Evolutionary conservation across 108 stramenopile genomes (phyloP).

Genomic region (Licmophora abbreviata): DNA sequence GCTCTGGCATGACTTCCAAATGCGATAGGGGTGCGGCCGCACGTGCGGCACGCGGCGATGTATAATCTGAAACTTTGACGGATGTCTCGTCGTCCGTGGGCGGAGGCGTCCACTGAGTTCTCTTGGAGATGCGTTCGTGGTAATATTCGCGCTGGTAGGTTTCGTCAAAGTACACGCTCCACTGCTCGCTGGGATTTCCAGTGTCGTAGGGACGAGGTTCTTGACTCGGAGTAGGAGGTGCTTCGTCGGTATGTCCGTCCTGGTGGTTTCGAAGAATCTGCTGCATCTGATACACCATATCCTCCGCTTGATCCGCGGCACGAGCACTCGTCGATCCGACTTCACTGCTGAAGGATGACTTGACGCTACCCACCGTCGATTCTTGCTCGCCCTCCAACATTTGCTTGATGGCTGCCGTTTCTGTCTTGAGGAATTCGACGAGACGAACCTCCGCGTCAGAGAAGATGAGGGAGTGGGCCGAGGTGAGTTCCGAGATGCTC

Average conservation of each 20-base stretch:
- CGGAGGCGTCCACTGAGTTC: conserved; percentile 34
- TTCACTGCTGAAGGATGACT: conserved; percentile 1
- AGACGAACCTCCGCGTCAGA: conserved; percentile 22
- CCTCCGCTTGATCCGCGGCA: conserved; percentile 32
- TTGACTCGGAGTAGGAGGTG: background rate
- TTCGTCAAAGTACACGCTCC: conserved; percentile 40
- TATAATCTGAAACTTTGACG: no score
- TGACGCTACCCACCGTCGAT: conserved; percentile 1
- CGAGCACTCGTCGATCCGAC: background rate
- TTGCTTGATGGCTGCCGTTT: conserved; percentile 33
- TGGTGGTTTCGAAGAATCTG: conserved; percentile 23
- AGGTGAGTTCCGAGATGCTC: conserved; percentile 31
- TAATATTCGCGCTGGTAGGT: conserved; percentile 36
- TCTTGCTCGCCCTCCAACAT: conserved; percentile 34
- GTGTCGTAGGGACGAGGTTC: conserved; percentile 21
- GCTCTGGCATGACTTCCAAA: no score
- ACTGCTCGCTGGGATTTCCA: conserved; percentile 34
- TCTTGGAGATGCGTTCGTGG: conserved; percentile 21
- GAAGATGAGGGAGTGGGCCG: conserved; percentile 17
- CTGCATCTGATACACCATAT: conserved; percentile 42
- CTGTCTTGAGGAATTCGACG: conserved; percentile 29
- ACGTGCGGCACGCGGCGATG: no score
- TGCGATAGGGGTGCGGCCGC: no score
- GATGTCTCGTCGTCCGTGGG: no score
- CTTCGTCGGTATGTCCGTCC: background rate